phyloP scores from a whole-genome alignment of 2,329 filamentous ascomycete genomes.

The Sclerotinia glacialis region DNA sequence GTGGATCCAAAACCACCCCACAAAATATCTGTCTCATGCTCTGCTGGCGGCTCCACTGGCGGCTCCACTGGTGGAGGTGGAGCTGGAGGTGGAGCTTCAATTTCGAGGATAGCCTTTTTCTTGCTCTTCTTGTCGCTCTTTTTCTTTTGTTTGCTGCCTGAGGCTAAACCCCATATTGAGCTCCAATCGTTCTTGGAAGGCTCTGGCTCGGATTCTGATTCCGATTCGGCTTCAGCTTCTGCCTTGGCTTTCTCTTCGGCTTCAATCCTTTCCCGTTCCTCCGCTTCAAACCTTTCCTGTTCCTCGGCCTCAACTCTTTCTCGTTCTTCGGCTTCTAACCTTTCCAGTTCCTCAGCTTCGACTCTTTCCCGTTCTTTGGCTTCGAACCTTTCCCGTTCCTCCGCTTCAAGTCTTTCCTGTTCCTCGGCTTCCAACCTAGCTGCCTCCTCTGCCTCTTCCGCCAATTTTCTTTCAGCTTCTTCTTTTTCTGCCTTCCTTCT shows the following conservation, averaged over 20 bases:
- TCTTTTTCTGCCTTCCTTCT: constrained; percentile 49
- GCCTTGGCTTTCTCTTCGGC: constrained; percentile 35
- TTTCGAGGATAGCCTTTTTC: constrained; percentile 38
- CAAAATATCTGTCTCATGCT: constrained; percentile 42
- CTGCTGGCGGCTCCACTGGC: constrained; percentile 42
- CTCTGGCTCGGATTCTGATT: constrained; percentile 23
- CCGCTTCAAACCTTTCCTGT: background rate
- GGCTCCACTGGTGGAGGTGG: constrained; percentile 49
- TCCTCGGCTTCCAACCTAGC: constrained; percentile 39
- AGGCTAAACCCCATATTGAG: constrained; percentile 41
- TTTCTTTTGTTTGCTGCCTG: constrained; percentile 42
- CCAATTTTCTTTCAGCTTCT: constrained; percentile 44
- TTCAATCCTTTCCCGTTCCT: constrained; percentile 1
- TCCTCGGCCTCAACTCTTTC: background rate
- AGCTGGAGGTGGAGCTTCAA: constrained; percentile 48
- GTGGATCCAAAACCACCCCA: constrained; percentile 41
- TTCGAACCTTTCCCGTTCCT: background rate
- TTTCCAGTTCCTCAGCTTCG: constrained; percentile 33
- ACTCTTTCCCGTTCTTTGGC: background rate
- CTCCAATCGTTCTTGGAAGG: constrained; percentile 20
- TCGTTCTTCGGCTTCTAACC: constrained; percentile 30
- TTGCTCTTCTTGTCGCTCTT: constrained; percentile 41
- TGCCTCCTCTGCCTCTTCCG: constrained; percentile 47
- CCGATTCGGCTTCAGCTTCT: constrained; percentile 6
- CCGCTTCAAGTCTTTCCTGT: constrained; percentile 31